Percentiles rank a stretch among this genome's conserved stretches.
Conservation (phyloP, 2,329 filamentous ascomycete species). For the Calonectria naviculata region DNA sequence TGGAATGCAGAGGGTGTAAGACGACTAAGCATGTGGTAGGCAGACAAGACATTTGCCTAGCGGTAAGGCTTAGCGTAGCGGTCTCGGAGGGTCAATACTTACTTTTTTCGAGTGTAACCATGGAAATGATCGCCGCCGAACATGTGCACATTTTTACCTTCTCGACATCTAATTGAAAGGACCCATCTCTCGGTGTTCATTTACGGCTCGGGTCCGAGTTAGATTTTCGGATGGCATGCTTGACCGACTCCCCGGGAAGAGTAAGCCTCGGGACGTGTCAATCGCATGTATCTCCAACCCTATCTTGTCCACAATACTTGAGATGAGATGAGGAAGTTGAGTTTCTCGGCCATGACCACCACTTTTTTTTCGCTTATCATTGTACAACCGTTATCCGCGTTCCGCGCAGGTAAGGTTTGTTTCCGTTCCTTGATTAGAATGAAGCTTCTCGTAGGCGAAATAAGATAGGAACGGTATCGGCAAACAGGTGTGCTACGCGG, state of each 20-base stretch:
- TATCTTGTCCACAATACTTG: neutral
- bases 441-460: neutral
- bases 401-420: neutral
- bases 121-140: neutral
- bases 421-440: neutral
- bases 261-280: neutral
- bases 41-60: neutral
- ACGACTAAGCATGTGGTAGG: neutral
- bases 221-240: too few relatives aligned
- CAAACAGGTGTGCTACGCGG: neutral
- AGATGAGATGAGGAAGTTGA: neutral
- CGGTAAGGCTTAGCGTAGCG: constrained; percentile 1
- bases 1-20: neutral
- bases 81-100: neutral
- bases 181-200: neutral
- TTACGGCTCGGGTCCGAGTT: neutral
- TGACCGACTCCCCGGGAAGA: neutral
- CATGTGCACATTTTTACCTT: neutral
- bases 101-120: neutral
- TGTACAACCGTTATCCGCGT: neutral
- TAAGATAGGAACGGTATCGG: neutral
- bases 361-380: neutral
- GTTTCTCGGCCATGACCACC: neutral
- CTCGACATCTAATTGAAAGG: neutral
- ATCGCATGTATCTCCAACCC: neutral